These are phyloP conservation scores for Erodium chrysanthum DNA, from an alignment of 441 rosid species.

Conservation along the genomic window DNA sequence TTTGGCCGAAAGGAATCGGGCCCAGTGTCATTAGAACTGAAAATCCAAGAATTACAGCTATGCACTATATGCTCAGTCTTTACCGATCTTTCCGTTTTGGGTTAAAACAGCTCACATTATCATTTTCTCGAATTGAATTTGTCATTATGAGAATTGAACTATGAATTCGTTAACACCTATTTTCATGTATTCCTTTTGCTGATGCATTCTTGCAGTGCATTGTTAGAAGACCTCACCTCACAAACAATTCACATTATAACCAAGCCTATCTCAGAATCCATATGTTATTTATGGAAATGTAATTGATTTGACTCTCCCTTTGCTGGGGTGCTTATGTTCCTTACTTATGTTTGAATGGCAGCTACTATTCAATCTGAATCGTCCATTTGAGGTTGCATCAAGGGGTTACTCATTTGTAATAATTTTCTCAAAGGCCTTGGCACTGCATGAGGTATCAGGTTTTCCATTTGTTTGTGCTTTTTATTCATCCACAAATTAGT, in stretches of 20 bases:
- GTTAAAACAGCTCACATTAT: not conserved
- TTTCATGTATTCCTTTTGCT: not conserved
- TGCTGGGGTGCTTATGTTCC: not conserved
- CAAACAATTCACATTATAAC: not conserved
- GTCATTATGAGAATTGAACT: not conserved
- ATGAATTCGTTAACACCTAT: not conserved
- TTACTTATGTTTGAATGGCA: slow-evolving; percentile 25
- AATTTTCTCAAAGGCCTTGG: slow-evolving; percentile 67
- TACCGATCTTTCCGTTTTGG: not conserved
- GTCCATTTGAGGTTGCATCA: slow-evolving; percentile 91
- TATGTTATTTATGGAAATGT: not conserved
- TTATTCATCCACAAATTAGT: not conserved
- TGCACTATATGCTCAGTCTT: not conserved
- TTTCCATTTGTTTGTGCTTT: slow-evolving; percentile 8
- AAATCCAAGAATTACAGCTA: not conserved
- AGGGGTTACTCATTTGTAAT: slow-evolving; percentile 86
- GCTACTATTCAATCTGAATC: slow-evolving; percentile 85
- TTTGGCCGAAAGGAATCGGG: not conserved
- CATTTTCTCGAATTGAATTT: not conserved
- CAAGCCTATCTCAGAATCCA: not conserved
- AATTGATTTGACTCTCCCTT: not conserved
- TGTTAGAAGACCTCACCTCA: not conserved
- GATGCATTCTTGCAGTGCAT: not conserved
- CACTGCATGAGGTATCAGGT: slow-evolving; percentile 63
- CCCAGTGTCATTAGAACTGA: not conserved